These are phyloP conservation scores for Naganishia sp. DNA, from an alignment of 1,284 basidiomycete genomes.

Conservation along the genomic window DNA sequence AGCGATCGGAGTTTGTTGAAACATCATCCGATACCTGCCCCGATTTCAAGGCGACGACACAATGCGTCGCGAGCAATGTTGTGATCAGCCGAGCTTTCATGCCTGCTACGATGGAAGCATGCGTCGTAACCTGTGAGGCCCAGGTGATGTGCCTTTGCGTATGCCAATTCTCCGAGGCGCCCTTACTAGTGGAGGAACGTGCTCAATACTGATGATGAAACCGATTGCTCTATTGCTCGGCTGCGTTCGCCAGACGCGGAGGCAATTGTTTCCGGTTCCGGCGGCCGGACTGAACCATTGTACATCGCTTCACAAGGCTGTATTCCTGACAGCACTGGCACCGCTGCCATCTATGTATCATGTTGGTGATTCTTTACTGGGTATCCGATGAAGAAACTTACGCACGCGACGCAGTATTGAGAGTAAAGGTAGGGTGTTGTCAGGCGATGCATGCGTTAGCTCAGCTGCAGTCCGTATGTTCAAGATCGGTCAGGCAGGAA, in stretches of 20 bases:
- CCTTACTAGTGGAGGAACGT: background rate
- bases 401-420: no score
- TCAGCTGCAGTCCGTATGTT: no score
- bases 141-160: background rate
- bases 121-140: background rate
- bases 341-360: no score
- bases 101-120: background rate
- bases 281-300: no score
- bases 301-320: no score
- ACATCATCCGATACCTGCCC: background rate
- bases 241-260: background rate
- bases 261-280: background rate
- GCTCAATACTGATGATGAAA: background rate
- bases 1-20: background rate
- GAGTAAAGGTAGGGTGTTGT: no score
- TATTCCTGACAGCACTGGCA: no score
- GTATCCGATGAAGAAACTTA: no score
- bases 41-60: background rate
- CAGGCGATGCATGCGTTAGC: no score
- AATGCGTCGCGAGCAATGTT: slow-evolving; percentile 1
- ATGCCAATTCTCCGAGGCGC: background rate
- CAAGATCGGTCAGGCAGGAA: no score
- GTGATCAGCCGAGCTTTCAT: slow-evolving; percentile 18
- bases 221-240: background rate
- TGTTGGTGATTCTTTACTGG: no score